Evolutionary conservation across 2,329 filamentous ascomycete species (phyloP).

Genomic region (Monascus ruber): DNA sequence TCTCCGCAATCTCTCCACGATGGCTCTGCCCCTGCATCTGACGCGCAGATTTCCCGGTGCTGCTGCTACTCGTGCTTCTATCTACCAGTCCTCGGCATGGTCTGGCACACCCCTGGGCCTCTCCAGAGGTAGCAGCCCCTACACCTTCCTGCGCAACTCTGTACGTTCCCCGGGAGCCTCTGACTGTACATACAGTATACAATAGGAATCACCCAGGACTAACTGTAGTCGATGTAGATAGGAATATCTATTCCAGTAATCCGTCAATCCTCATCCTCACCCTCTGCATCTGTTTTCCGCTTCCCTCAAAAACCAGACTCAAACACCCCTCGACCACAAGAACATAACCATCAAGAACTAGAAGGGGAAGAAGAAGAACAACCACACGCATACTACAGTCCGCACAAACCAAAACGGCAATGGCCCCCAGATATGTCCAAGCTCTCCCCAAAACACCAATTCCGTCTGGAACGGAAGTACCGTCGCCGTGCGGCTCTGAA

Average conservation of each 20-base stretch:
- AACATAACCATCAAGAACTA: too few relatives aligned
- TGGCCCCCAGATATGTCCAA: constrained; percentile 56
- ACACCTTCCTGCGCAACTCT: too few relatives aligned
- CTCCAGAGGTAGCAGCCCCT: too few relatives aligned
- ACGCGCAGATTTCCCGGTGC: too few relatives aligned
- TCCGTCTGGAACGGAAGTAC: constrained; percentile 56
- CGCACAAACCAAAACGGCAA: constrained; percentile 47
- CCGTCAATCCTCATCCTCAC: background rate
- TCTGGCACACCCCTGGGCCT: too few relatives aligned
- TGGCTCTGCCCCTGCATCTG: constrained; percentile 1
- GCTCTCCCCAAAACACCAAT: constrained; percentile 54
- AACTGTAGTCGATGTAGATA: too few relatives aligned
- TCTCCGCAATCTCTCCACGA: background rate
- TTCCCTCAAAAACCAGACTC: constrained; percentile 1
- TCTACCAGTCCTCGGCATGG: too few relatives aligned
- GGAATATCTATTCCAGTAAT: background rate
- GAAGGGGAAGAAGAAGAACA: background rate
- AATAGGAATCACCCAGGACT: too few relatives aligned
- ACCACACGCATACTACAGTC: constrained; percentile 38
- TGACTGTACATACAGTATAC: too few relatives aligned
- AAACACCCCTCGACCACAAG: background rate
- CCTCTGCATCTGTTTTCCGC: background rate
- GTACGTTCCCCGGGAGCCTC: too few relatives aligned
- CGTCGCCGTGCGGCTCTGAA: constrained; percentile 50
- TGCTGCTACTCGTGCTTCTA: too few relatives aligned